phyloP scores from a whole-genome alignment of 2,329 filamentous ascomycete genomes.

The Coniochaeta sp. region DNA sequence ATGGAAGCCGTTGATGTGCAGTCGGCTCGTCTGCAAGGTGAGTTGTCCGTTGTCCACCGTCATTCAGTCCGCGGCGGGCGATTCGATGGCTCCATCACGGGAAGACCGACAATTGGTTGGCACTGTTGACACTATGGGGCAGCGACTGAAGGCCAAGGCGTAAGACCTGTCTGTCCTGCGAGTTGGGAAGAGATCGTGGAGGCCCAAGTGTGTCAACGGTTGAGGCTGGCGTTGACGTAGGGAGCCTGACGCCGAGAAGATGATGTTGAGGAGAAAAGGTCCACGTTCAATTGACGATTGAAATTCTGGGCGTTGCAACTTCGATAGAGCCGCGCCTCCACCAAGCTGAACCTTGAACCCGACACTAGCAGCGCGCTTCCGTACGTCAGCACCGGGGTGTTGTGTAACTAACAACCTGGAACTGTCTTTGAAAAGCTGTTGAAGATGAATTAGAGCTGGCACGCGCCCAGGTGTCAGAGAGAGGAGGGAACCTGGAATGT shows the following conservation, averaged over 20 bases:
- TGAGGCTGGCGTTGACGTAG: not conserved
- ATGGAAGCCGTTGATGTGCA: constrained; percentile 26
- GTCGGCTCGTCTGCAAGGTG: constrained; percentile 28
- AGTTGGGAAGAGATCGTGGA: not conserved
- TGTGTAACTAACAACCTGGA: too few relatives aligned
- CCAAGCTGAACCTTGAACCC: not conserved
- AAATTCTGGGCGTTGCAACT: not conserved
- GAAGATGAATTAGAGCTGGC: not conserved
- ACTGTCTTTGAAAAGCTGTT: too few relatives aligned
- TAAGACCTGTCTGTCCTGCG: not conserved
- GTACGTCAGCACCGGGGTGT: too few relatives aligned
- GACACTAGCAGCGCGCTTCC: not conserved
- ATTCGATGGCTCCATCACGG: constrained; percentile 9
- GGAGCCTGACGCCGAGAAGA: not conserved
- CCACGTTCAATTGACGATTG: not conserved
- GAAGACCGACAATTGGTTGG: not conserved
- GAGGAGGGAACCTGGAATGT: too few relatives aligned
- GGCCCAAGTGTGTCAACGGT: not conserved
- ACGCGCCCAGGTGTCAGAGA: not conserved
- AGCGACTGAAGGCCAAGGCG: not conserved
- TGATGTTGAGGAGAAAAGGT: not conserved
- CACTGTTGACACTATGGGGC: not conserved
- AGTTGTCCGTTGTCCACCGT: constrained; percentile 32
- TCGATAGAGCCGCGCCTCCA: not conserved
- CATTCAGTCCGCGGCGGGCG: constrained; percentile 14